phyloP scores from a whole-genome alignment of 2,329 filamentous ascomycete species.

The Aspergillus ustus region DNA sequence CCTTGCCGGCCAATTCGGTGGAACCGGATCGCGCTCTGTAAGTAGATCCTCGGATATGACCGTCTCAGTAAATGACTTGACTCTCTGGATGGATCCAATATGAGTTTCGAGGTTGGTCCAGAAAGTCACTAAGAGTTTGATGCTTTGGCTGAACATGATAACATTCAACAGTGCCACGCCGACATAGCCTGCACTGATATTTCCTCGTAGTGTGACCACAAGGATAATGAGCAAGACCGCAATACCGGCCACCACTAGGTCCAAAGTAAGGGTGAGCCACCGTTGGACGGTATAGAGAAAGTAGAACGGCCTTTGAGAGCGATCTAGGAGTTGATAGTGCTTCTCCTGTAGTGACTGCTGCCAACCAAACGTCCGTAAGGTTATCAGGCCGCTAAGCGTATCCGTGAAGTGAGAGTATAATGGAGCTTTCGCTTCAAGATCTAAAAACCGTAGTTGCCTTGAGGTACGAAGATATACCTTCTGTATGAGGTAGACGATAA shows the following conservation, averaged over 20 bases:
- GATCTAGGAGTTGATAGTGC: constrained; percentile 56
- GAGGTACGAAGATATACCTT: constrained; percentile 65
- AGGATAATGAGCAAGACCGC: constrained; percentile 56
- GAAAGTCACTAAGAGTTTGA: constrained; percentile 56
- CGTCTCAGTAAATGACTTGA: constrained; percentile 57
- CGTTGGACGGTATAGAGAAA: constrained; percentile 61
- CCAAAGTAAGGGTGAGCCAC: constrained; percentile 60
- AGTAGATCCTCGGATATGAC: constrained; percentile 50
- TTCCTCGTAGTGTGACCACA: constrained; percentile 50
- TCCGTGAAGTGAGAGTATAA: constrained; percentile 64
- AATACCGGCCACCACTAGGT: constrained; percentile 55
- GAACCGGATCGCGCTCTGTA: constrained; percentile 45
- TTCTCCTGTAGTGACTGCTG: constrained; percentile 48
- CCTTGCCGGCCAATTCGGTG: constrained; percentile 48
- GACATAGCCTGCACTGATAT: constrained; percentile 54
- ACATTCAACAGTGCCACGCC: constrained; percentile 60
- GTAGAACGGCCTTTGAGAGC: constrained; percentile 62
- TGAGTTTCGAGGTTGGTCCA: constrained; percentile 65
- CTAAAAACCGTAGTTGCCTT: constrained; percentile 63
- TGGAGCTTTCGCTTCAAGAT: constrained; percentile 65
- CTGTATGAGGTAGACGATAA: constrained; percentile 56
- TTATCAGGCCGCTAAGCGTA: constrained; percentile 59
- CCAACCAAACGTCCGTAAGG: constrained; percentile 63
- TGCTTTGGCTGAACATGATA: constrained; percentile 57
- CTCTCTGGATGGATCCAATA: constrained; percentile 60